Base-by-base conservation (phyloP, 345 rosid genomes). In the rapeseed (Brassica napus) region DNA sequence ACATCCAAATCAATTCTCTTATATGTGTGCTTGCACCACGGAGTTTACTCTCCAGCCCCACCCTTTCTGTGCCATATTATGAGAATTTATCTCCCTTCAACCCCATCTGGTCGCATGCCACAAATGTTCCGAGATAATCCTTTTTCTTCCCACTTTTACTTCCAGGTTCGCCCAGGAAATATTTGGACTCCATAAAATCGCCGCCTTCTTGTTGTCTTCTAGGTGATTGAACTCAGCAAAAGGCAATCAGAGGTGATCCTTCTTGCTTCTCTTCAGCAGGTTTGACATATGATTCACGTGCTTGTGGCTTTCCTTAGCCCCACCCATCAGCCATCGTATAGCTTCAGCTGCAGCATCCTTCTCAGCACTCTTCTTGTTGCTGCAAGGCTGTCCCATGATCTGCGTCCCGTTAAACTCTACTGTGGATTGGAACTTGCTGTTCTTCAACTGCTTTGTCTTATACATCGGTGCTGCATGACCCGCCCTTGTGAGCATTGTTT, bases 281-380 rank as follows among this genome's bases (percentile, higher is more conserved):
- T 86, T 85, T 7, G 97, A 88, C 92, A 92, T 86, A 71, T 89
- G 89, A 72, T 82, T 84, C 74, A 89, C 66, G 70, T 77, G 81
- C 34, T 88, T 91, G 57, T 76, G 84, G 63, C 86, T 85, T 7
- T 85, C 82, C 75, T 74, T 83, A 64, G 82, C 87, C 64, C 86
- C 87, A 47, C 90, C 87, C 89, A 83, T 85, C 79, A 94, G 83
- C 92, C 91, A 91, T 83, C 82, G 88, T 77, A 94, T 84, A 80
- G 97, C 97, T 84, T 91, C 93, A 14, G 97, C 92, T 14, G 97
- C 97, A 10, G 97, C 98, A 80, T 94, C 98, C 72, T 94, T 94
- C 88, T 94, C 98, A 1, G 97, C 97, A 68, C 83, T 86, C 82
- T 92, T 94, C 88, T 94, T 94, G 87, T 88, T 91, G 87, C 74